Conservation (phyloP, 768 basidiomycete genomes). For the Rhodosporidiobolus odoratus region DNA sequence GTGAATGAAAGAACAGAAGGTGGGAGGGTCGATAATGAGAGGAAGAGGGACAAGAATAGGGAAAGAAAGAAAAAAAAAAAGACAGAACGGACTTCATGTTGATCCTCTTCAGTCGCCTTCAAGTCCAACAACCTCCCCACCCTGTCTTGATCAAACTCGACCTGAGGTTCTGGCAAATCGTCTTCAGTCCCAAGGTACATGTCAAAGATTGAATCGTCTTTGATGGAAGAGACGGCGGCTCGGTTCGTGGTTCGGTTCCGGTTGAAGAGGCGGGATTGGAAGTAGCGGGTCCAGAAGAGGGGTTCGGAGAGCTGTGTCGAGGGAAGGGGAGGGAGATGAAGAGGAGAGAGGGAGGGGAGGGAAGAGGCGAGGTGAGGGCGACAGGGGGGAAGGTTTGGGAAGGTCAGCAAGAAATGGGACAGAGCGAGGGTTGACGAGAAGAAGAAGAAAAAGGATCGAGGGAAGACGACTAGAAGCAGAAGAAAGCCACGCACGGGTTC, state of each 20-base stretch:
- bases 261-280: constrained; percentile 91
- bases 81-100: constrained; percentile 61
- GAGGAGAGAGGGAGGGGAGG: background rate
- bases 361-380: too few species aligned
- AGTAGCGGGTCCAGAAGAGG: constrained; percentile 95
- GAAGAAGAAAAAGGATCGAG: background rate
- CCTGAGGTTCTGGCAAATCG: constrained; percentile 78
- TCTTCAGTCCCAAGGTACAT: constrained; percentile 93
- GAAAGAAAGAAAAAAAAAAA: background rate
- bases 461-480: too few species aligned
- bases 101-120: constrained; percentile 83
- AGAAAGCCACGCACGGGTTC: constrained; percentile 57
- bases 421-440: background rate
- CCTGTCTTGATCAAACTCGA: constrained; percentile 50
- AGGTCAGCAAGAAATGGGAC: background rate
- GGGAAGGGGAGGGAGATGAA: background rate
- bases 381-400: too few species aligned
- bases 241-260: constrained; percentile 85
- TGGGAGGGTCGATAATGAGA: background rate
- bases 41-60: background rate
- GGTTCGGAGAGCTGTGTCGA: constrained; percentile 68
- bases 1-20: constrained; percentile 1
- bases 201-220: constrained; percentile 90
- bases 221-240: constrained; percentile 68
- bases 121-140: constrained; percentile 78